Conservation (phyloP, 768 basidiomycete species). For the Suillus variegatus region DNA sequence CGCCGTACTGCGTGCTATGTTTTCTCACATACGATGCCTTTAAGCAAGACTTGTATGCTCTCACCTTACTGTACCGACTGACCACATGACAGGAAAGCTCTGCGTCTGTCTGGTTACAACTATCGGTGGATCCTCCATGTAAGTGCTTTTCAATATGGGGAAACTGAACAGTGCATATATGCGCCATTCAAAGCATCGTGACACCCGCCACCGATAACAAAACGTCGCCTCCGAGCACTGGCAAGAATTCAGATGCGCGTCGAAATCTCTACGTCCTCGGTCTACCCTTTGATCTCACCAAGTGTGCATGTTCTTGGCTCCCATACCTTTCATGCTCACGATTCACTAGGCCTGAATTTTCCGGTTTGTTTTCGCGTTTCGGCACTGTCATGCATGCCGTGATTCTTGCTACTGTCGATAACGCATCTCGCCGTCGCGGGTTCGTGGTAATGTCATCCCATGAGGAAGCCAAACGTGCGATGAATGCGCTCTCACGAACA, state of each 20-base stretch:
- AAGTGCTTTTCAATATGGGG: constrained; percentile 27
- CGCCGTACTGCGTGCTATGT: constrained; percentile 45
- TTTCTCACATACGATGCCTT: constrained; percentile 56
- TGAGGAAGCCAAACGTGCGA: constrained; percentile 69
- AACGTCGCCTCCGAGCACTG: constrained; percentile 15
- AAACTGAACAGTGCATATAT: constrained; percentile 19
- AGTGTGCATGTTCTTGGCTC: constrained; percentile 44
- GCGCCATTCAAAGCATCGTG: constrained; percentile 37
- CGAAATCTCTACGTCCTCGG: constrained; percentile 86
- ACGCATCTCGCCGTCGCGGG: constrained; percentile 79
- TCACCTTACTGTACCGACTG: constrained; percentile 10
- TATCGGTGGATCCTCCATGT: constrained; percentile 58
- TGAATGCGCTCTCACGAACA: constrained; percentile 65
- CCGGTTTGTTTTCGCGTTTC: constrained; percentile 59
- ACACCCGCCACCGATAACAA: constrained; percentile 21
- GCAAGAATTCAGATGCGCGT: constrained; percentile 44
- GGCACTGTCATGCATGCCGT: constrained; percentile 77
- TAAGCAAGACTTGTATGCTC: constrained; percentile 39
- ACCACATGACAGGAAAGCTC: constrained; percentile 51
- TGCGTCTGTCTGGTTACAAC: constrained; percentile 66
- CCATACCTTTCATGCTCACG: constrained; percentile 2
- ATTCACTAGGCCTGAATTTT: constrained; percentile 50
- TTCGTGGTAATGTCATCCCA: constrained; percentile 81
- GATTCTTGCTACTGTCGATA: constrained; percentile 82
- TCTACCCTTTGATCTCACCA: constrained; percentile 77